These are phyloP conservation scores for Cladophialophora yegresii DNA, from an alignment of 2,329 filamentous ascomycete genomes.

Conservation along the genomic window DNA sequence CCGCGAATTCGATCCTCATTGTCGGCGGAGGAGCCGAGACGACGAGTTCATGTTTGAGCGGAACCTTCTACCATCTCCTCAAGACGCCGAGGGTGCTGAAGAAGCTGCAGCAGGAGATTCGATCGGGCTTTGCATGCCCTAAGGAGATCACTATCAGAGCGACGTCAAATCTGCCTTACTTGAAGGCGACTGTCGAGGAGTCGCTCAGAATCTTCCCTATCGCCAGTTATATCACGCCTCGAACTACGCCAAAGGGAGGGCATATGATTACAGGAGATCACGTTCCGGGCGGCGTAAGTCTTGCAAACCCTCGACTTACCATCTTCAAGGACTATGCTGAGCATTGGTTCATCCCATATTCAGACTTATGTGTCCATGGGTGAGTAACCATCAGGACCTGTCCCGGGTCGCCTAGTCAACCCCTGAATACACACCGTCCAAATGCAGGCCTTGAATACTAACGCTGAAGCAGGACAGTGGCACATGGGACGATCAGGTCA, in stretches of 20 bases:
- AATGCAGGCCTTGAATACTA: neutral
- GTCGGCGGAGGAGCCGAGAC: constrained; percentile 74
- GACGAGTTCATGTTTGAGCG: constrained; percentile 63
- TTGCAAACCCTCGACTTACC: neutral
- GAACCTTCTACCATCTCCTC: constrained; percentile 46
- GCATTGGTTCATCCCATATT: neutral
- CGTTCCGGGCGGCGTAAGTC: constrained; percentile 38
- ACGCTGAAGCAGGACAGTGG: constrained; percentile 11
- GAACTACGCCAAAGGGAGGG: constrained; percentile 44
- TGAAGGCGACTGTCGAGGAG: constrained; percentile 28
- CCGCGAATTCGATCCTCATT: constrained; percentile 47
- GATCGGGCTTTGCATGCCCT: constrained; percentile 41
- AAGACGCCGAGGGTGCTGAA: constrained; percentile 41
- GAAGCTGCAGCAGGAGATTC: constrained; percentile 43
- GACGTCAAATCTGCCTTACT: constrained; percentile 23
- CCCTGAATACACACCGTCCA: neutral
- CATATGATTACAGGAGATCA: constrained; percentile 38
- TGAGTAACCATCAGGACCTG: neutral
- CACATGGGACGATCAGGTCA: constrained; percentile 27
- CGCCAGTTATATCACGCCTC: constrained; percentile 21
- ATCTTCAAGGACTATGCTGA: neutral
- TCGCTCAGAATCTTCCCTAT: constrained; percentile 24
- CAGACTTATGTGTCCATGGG: constrained; percentile 29
- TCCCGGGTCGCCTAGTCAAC: too few relatives aligned
- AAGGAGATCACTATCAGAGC: constrained; percentile 42